Evolutionary conservation across 73 alveolate species (phyloP).

Genomic region (Urostyla sp.): DNA sequence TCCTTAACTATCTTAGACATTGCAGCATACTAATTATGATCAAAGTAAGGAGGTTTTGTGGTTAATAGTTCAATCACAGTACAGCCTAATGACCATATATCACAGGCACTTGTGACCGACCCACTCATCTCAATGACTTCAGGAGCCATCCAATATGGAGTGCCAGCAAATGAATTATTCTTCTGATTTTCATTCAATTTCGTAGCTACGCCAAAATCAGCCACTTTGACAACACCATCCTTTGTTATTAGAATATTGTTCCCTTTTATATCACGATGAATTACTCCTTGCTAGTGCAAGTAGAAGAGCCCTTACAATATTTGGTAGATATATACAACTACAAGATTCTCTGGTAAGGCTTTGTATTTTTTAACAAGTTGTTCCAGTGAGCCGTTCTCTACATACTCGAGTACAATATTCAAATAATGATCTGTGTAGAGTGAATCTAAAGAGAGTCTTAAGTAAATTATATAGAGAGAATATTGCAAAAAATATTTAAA

Average conservation of each 20-base stretch:
- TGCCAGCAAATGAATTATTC: conserved; percentile 93
- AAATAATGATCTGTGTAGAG: conserved; percentile 90
- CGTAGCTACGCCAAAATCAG: conserved; percentile 99
- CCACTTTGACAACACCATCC: conserved; percentile 94
- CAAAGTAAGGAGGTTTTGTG: conserved; percentile 96
- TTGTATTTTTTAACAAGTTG: conserved; percentile 88
- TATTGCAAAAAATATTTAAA: neutral
- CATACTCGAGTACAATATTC: conserved; percentile 94
- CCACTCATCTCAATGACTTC: conserved; percentile 97
- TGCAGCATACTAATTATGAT: conserved; percentile 88
- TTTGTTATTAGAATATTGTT: conserved; percentile 96
- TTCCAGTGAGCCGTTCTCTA: conserved; percentile 94
- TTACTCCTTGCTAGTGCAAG: conserved; percentile 93
- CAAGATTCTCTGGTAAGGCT: conserved; percentile 92
- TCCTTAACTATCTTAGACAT: conserved; percentile 89
- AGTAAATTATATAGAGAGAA: neutral
- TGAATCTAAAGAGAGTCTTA: conserved; percentile 71
- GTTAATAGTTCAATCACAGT: conserved; percentile 95
- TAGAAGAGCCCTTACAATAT: conserved; percentile 95
- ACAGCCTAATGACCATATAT: conserved; percentile 98
- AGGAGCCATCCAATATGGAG: conserved; percentile 99
- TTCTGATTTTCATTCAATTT: conserved; percentile 84
- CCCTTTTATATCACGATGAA: conserved; percentile 98
- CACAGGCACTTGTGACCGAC: conserved; percentile 92
- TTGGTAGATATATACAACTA: conserved; percentile 89